A percentile compares a stretch with the other conserved stretches of the same genome.
phyloP scores from a whole-genome alignment of 163 green algal genomes.

The Trebouxia gelatinosa region DNA sequence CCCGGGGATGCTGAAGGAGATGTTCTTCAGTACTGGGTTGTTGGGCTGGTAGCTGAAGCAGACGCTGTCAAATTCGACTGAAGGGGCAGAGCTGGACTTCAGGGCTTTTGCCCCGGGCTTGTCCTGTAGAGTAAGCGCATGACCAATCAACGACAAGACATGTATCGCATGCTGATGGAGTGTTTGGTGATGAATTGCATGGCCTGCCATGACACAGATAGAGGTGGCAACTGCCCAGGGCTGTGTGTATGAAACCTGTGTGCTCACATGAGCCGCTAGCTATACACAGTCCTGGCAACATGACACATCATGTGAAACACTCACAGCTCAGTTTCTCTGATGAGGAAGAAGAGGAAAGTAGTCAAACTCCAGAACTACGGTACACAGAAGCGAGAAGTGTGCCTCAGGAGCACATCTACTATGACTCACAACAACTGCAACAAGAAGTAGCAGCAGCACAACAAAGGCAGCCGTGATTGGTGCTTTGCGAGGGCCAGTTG shows the following conservation, averaged over 20 bases:
- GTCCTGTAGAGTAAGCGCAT: slow-evolving; percentile 36
- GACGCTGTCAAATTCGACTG: slow-evolving; percentile 54
- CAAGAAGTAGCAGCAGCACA: background rate
- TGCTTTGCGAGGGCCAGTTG: too few relatives aligned
- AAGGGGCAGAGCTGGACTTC: slow-evolving; percentile 35
- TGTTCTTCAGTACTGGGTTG: slow-evolving; percentile 24
- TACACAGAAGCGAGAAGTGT: background rate
- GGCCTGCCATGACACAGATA: background rate
- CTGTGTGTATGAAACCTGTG: background rate
- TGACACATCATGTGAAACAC: too few relatives aligned
- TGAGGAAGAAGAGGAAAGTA: too few relatives aligned
- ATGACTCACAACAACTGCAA: background rate
- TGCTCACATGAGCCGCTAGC: too few relatives aligned
- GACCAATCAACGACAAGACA: background rate
- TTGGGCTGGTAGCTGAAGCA: slow-evolving; percentile 40
- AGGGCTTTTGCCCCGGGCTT: slow-evolving; percentile 49
- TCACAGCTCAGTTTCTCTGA: too few relatives aligned
- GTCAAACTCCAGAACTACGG: too few relatives aligned
- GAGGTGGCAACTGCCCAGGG: background rate
- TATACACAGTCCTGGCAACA: too few relatives aligned
- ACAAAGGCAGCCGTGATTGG: background rate
- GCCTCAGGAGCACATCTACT: background rate
- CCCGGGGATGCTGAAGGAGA: slow-evolving; percentile 44
- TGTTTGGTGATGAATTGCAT: background rate
- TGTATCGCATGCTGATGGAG: background rate